These are phyloP conservation scores for Stemphylium vesicarium DNA, from an alignment of 2,329 filamentous ascomycete species.

Conservation along the genomic window DNA sequence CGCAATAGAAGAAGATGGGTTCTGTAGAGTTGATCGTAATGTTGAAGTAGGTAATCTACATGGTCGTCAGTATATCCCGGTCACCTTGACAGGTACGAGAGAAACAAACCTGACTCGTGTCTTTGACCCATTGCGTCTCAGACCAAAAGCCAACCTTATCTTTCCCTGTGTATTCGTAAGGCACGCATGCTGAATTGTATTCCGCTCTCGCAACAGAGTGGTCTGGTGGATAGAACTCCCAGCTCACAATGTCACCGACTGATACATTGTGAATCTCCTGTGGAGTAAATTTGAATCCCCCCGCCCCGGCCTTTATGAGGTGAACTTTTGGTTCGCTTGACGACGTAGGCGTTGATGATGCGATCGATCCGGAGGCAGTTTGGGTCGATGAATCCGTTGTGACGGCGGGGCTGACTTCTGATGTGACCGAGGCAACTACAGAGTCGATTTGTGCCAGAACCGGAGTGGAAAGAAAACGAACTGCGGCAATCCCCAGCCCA, in stretches of 20 bases:
- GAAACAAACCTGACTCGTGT: constrained; percentile 33
- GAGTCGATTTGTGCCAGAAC: constrained; percentile 7
- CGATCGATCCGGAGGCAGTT: constrained; percentile 3
- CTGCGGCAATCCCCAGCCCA: constrained; percentile 19
- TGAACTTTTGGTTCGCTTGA: constrained; percentile 35
- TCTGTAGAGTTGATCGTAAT: constrained; percentile 45
- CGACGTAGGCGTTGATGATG: constrained; percentile 20
- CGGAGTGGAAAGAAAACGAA: constrained; percentile 10
- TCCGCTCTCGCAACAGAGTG: constrained; percentile 53
- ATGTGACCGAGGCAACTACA: neutral
- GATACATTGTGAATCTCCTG: constrained; percentile 44
- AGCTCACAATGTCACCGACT: constrained; percentile 48
- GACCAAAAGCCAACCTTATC: constrained; percentile 44
- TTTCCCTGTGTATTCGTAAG: constrained; percentile 43
- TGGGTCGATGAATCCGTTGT: too few relatives aligned
- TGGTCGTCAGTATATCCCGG: neutral
- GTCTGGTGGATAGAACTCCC: constrained; percentile 51
- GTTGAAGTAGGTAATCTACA: constrained; percentile 39
- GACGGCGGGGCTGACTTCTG: neutral
- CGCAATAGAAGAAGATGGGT: constrained; percentile 50
- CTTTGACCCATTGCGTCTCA: constrained; percentile 31
- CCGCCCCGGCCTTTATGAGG: constrained; percentile 47
- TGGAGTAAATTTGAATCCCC: constrained; percentile 46
- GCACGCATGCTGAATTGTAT: constrained; percentile 50
- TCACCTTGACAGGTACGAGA: neutral